Base-by-base conservation (phyloP, 73 alveolate species). In the Paramecium pentaurelia region DNA sequence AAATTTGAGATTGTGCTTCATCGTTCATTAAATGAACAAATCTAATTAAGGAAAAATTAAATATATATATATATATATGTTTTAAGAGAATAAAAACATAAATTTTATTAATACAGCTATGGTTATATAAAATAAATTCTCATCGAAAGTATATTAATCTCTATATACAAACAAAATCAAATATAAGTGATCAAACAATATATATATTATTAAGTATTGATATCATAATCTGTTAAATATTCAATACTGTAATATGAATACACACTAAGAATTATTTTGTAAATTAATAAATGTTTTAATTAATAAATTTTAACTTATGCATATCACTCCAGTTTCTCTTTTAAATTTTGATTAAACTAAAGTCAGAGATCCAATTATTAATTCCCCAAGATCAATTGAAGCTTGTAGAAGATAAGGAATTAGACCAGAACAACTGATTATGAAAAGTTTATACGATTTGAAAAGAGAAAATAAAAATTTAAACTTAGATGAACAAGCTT, bases 381-480 rank as follows among this genome's bases (percentile, higher is more conserved):
- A 91, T 36, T 75, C 93, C 22, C 96, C 96, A 14, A 77, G 96
- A 32, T 93, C 96, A 4, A 22, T 93, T 16, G 95, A 89, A 32
- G 96, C 96, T 18, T 93, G 96, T 77, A 73, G 95, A 51, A 27
- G 95, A 8, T 73, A 89, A 60, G 96, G 96, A 68, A 93, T 93
- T 10, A 54, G 92, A 32, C 96, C 96, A 1, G 86, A 49, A 40
- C 86, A 93, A 38, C 49, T 93, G 37, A 34, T 89, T 34, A 89
- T 49, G 84, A 68, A 89, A 92, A 58, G 93, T 11, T 0, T 90
- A 5, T 60, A 90, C 18, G 96, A 93, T 18, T 51, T 89, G 51
- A 93, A 93, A 73, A 44, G 30, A 27, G 86, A 93, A 68, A 51
- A 71, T 90, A 87, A 68, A 47, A 59, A 93, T 44, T 44, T 71